Percentiles rank a stretch among this genome's conserved stretches.
These are phyloP conservation scores for Magnolia sinica DNA, from an alignment of 164 flowering plant genomes.

Conservation along the genomic window DNA sequence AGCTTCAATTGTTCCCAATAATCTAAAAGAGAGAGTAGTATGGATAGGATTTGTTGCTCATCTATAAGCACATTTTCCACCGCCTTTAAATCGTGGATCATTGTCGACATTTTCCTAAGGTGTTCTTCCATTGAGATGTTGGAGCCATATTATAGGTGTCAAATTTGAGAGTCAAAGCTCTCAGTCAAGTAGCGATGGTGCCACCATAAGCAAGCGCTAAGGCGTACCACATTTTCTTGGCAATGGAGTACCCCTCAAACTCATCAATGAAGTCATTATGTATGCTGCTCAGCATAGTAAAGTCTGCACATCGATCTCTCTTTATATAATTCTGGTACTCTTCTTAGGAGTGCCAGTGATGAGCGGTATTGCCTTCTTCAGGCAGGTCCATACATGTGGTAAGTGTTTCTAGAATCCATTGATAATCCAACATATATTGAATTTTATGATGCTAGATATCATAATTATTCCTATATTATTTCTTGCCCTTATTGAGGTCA, in stretches of 20 bases:
- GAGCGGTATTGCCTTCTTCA: neutral
- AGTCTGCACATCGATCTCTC: neutral
- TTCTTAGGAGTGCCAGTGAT: neutral
- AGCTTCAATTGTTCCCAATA: constrained; percentile 2
- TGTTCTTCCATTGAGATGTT: constrained; percentile 1
- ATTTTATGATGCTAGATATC: constrained; percentile 8
- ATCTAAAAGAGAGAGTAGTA: neutral
- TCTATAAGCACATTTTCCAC: neutral
- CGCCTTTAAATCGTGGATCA: neutral
- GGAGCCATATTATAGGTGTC: neutral
- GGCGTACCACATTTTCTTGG: constrained; percentile 4
- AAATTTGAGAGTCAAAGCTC: neutral
- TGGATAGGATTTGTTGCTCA: constrained; percentile 5
- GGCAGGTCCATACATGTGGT: neutral
- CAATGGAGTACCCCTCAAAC: neutral
- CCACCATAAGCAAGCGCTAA: neutral
- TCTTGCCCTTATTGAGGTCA: neutral
- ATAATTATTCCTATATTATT: constrained; percentile 2
- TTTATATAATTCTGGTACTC: neutral
- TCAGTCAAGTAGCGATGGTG: neutral
- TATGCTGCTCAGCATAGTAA: constrained; percentile 3
- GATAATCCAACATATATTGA: neutral
- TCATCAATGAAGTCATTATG: constrained; percentile 1
- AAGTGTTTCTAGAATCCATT: neutral
- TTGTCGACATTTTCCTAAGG: neutral